These are phyloP conservation scores for Trichophyton schoenleinii DNA, from an alignment of 2,329 filamentous ascomycete genomes.

Conservation along the genomic window DNA sequence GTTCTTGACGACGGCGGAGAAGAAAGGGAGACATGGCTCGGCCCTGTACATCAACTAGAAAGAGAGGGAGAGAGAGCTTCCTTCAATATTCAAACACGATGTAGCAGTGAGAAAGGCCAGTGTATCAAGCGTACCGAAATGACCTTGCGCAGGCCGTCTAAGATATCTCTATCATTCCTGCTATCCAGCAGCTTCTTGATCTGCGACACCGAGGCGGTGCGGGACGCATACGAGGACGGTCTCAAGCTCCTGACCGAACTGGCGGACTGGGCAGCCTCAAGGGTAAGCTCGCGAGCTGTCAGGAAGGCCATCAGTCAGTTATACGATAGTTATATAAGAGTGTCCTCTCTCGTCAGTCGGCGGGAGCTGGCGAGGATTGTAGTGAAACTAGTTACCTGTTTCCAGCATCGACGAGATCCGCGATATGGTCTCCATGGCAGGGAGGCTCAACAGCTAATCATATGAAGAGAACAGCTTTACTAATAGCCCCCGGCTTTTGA, in stretches of 20 bases:
- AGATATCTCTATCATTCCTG: slow-evolving; percentile 78
- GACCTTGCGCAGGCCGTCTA: slow-evolving; percentile 81
- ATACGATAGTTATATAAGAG: background rate
- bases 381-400: slow-evolving; percentile 50
- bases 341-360: background rate
- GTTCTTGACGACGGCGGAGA: slow-evolving; percentile 97
- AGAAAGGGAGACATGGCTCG: slow-evolving; percentile 79
- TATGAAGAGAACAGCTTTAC: background rate
- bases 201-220: slow-evolving; percentile 62
- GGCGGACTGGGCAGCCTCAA: slow-evolving; percentile 89
- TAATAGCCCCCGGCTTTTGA: background rate
- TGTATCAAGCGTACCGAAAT: slow-evolving; percentile 51
- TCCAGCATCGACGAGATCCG: slow-evolving; percentile 89
- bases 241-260: slow-evolving; percentile 42
- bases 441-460: background rate
- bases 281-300: slow-evolving; percentile 84
- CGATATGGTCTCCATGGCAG: slow-evolving; percentile 82
- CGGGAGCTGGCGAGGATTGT: background rate
- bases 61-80: background rate
- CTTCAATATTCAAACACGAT: background rate
- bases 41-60: slow-evolving; percentile 88
- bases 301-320: slow-evolving; percentile 12
- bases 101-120: background rate
- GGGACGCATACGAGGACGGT: slow-evolving; percentile 44
- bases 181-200: slow-evolving; percentile 93